phyloP scores from a whole-genome alignment of 257 asterid species.

The Salvia hispanica region DNA sequence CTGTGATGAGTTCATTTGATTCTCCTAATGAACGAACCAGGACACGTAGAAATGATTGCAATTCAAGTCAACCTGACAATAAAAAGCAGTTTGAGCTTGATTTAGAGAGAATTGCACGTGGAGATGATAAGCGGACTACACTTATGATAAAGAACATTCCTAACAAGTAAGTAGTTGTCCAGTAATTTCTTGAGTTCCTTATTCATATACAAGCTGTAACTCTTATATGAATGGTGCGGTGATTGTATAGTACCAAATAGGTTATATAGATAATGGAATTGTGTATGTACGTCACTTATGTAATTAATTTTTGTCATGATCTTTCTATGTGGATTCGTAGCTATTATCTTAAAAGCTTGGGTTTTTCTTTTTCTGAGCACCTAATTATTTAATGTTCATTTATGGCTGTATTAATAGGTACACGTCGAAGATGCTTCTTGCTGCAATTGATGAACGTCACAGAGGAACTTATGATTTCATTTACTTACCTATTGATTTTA shows the following conservation, averaged over 20 bases:
- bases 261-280: slow-evolving; percentile 13
- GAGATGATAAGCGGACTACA: slow-evolving; percentile 97
- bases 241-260: slow-evolving; percentile 12
- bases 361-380: slow-evolving; percentile 3
- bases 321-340: background rate
- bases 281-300: slow-evolving; percentile 1
- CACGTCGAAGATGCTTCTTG: slow-evolving; percentile 98
- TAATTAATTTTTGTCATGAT: background rate
- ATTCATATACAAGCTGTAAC: slow-evolving; percentile 6
- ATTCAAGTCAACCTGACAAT: slow-evolving; percentile 70
- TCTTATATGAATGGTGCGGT: background rate
- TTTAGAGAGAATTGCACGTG: slow-evolving; percentile 77
- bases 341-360: slow-evolving; percentile 6
- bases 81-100: slow-evolving; percentile 99
- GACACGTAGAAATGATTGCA: slow-evolving; percentile 76
- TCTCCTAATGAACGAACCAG: slow-evolving; percentile 90
- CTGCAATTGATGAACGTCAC: slow-evolving; percentile 95
- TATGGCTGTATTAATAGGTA: slow-evolving; percentile 56
- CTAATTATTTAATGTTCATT: slow-evolving; percentile 23
- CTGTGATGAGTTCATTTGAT: slow-evolving; percentile 81
- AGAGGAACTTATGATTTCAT: slow-evolving; percentile 94
- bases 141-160: slow-evolving; percentile 99
- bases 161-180: slow-evolving; percentile 73
- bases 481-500: slow-evolving; percentile 93
- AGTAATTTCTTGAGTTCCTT: slow-evolving; percentile 16